These are phyloP conservation scores for Ruellia speciosa DNA, from an alignment of 305 asterid species.

Conservation along the genomic window DNA sequence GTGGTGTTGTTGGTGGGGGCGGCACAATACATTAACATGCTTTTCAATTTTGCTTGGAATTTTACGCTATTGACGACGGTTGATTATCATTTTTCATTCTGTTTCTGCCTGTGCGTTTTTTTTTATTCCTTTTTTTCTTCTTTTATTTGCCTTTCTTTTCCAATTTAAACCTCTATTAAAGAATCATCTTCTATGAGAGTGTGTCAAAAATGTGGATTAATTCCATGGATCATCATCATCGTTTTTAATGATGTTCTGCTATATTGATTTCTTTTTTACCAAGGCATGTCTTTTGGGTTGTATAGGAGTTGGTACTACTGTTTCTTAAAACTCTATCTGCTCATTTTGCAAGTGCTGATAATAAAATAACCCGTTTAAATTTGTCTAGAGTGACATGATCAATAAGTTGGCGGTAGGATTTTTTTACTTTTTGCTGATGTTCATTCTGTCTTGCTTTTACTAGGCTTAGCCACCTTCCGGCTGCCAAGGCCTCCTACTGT, in stretches of 20 bases:
- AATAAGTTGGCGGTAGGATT: neutral
- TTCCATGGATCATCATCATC: neutral
- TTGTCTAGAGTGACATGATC: neutral
- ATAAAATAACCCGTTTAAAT: neutral
- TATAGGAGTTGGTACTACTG: neutral
- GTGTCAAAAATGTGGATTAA: too few species aligned
- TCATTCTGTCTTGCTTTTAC: constrained; percentile 16
- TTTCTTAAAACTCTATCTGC: neutral
- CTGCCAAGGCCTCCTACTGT: constrained; percentile 16
- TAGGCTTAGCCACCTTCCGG: constrained; percentile 28
- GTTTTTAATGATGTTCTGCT: neutral
- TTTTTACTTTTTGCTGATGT: constrained; percentile 18
- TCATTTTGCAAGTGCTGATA: neutral
- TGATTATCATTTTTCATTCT: constrained; percentile 11
- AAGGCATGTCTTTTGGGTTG: too few species aligned
- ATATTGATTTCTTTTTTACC: too few species aligned
- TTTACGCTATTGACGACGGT: too few species aligned
- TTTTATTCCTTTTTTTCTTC: constrained; percentile 11
- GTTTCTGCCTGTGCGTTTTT: constrained; percentile 12
- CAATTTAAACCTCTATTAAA: neutral
- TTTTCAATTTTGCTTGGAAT: too few species aligned
- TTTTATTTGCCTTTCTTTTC: constrained; percentile 6
- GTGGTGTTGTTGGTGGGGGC: too few species aligned
- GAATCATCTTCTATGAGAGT: neutral
- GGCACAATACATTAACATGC: too few species aligned